These are phyloP conservation scores for Thelephora terrestris DNA, from an alignment of 1,284 basidiomycete species.

Conservation along the genomic window DNA sequence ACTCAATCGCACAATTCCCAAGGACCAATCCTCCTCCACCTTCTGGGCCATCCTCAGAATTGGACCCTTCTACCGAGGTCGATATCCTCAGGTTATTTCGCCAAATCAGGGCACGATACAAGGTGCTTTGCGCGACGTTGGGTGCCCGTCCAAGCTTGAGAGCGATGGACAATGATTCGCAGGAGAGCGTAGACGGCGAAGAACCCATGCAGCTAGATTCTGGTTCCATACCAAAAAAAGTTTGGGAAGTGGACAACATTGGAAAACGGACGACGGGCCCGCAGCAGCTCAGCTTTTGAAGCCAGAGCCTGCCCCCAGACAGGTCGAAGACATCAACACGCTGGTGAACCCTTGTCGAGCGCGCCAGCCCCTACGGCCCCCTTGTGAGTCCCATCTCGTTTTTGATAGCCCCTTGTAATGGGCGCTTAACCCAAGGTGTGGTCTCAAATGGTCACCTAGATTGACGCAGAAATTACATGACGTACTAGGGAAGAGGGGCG, in stretches of 20 bases:
- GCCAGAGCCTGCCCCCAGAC: not conserved
- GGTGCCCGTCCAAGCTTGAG: conserved; percentile 60
- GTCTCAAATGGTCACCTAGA: too few species aligned
- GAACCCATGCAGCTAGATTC: not conserved
- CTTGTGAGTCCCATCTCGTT: too few species aligned
- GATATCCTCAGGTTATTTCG: conserved; percentile 72
- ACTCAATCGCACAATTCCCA: conserved; percentile 71
- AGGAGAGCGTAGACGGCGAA: conserved; percentile 1
- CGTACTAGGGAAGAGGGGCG: too few species aligned
- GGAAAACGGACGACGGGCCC: not conserved
- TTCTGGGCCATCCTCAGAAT: not conserved
- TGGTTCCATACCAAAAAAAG: not conserved
- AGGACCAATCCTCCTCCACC: conserved; percentile 52
- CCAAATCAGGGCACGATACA: conserved; percentile 84
- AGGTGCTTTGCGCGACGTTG: conserved; percentile 75
- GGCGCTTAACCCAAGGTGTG: too few species aligned
- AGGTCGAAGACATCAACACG: too few species aligned
- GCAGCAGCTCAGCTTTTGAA: not conserved
- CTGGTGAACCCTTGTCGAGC: too few species aligned
- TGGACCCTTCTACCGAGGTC: conserved; percentile 34
- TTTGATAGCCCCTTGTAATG: too few species aligned
- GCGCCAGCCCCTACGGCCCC: too few species aligned
- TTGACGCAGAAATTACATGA: too few species aligned
- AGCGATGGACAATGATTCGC: conserved; percentile 16
- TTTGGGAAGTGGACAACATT: not conserved